Evolutionary conservation across 139 green algal species (phyloP).

Genomic region (Pedinophyceae sp.): DNA sequence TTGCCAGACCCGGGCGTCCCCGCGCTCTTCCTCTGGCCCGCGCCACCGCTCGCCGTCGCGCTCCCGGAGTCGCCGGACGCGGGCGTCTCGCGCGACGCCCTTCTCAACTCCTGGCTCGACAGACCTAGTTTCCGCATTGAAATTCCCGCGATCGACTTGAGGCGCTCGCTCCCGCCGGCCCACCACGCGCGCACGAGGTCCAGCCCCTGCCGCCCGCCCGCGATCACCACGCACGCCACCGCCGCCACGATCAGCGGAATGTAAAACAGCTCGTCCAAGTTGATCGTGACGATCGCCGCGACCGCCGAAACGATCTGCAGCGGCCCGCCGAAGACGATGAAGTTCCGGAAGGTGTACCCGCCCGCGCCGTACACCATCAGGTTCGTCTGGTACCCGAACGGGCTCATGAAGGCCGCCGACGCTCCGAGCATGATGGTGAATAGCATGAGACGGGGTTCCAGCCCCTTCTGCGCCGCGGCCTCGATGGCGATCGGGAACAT

Average conservation of each 20-base stretch:
- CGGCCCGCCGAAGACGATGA: slow-evolving; percentile 25
- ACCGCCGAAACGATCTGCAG: slow-evolving; percentile 21
- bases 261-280: not conserved
- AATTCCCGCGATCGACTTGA: too few relatives aligned
- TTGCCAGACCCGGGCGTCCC: too few relatives aligned
- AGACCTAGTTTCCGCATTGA: too few relatives aligned
- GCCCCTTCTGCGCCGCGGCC: not conserved
- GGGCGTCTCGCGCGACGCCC: too few relatives aligned
- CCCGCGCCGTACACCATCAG: slow-evolving; percentile 50
- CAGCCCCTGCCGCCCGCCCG: too few relatives aligned
- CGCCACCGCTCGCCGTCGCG: too few relatives aligned
- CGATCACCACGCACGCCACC: not conserved
- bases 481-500: slow-evolving; percentile 31
- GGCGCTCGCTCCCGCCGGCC: too few relatives aligned
- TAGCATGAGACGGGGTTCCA: slow-evolving; percentile 16
- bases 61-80: too few relatives aligned
- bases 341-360: slow-evolving; percentile 39
- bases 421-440: slow-evolving; percentile 34
- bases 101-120: too few relatives aligned
- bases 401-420: slow-evolving; percentile 31
- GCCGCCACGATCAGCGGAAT: not conserved
- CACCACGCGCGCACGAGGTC: too few relatives aligned
- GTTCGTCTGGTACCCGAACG: slow-evolving; percentile 61
- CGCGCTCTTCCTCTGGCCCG: too few relatives aligned
- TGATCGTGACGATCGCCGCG: slow-evolving; percentile 10